These are phyloP conservation scores for Pseudocercospora cruenta DNA, from an alignment of 2,329 filamentous ascomycete species.

Conservation along the genomic window DNA sequence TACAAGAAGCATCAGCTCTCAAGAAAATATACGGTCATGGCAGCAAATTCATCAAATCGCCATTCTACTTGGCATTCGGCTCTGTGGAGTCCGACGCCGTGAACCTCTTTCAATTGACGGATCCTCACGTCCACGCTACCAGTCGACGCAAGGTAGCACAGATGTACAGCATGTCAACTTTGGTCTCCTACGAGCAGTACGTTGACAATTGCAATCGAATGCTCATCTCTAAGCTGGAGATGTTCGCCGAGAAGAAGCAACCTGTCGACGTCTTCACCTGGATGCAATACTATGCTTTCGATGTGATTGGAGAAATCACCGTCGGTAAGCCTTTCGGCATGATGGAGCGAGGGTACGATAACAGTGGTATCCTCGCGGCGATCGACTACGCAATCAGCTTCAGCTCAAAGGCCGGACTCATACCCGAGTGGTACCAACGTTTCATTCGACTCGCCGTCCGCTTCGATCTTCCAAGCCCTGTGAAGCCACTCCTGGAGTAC, in stretches of 20 bases:
- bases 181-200: constrained; percentile 76
- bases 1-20: constrained; percentile 71
- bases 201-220: constrained; percentile 72
- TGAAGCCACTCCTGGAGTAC: too few species aligned
- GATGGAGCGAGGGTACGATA: constrained; percentile 23
- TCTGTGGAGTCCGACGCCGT: neutral
- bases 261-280: constrained; percentile 13
- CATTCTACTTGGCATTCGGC: constrained; percentile 17
- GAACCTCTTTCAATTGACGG: constrained; percentile 14
- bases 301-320: constrained; percentile 28
- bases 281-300: constrained; percentile 23
- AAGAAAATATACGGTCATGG: constrained; percentile 60
- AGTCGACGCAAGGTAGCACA: constrained; percentile 31
- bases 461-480: too few species aligned
- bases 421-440: neutral
- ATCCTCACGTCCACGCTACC: constrained; percentile 5
- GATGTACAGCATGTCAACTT: constrained; percentile 57
- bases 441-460: too few species aligned
- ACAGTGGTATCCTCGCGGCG: constrained; percentile 6
- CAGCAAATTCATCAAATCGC: constrained; percentile 20
- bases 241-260: neutral
- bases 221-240: constrained; percentile 48
- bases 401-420: neutral
- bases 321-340: constrained; percentile 24
- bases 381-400: neutral